Evolutionary conservation across 495 filamentous ascomycete genomes (phyloP), one percentile per base, ranked within the genome.

Genomic region (Penicillium dipodomyicola): DNA sequence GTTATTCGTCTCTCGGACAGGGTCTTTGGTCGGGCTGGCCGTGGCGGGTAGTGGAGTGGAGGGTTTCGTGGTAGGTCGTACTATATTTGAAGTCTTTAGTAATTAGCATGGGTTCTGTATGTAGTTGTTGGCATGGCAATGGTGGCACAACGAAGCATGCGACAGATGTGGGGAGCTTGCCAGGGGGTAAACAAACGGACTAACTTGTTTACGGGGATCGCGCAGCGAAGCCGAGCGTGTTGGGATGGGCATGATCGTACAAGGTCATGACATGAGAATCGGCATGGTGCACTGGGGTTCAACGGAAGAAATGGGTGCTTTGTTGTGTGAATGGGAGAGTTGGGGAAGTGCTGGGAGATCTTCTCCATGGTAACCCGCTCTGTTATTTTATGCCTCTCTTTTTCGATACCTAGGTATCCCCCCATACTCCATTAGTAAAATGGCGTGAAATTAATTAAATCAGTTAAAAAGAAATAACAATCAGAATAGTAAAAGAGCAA

Each of bases 211-310:
- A 56, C 72, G 69, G 20, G 71, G 65, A 40, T 76, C 72, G 40
- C 72, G 72, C 53, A 70, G 61, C 29, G 70, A 72, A 29, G 60
- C 47, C 20, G 72, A 71, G 22, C 75, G 73, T 37, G 72, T 78
- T 22, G 75, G 75, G 51, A 75, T 74, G 35, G 72, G 75, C 75
- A 78, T 77, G 52, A 11, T 67, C 41, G 49, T 59, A 11, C 20
- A 52, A 32, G 27, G 48, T 42, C 44, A 54, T 56, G 5, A 52
- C 37, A 15, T 17, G 30, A 17, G 10, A 32, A 20, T 17, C 9
- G 5, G 37, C 50, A 52, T 52, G 15, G 32, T 42, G 49, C 35
- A 23, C 20, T n/a, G 22, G 29, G 11, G 25, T 11, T 33, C 3
- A 29, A 29, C 7, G 7, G 27, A 29, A 11, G 10, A 48, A 37